Evolutionary conservation across 2,329 filamentous ascomycete species (phyloP), one percentile per base, ranked within the genome.

Genomic region (Clonostachys rosea): DNA sequence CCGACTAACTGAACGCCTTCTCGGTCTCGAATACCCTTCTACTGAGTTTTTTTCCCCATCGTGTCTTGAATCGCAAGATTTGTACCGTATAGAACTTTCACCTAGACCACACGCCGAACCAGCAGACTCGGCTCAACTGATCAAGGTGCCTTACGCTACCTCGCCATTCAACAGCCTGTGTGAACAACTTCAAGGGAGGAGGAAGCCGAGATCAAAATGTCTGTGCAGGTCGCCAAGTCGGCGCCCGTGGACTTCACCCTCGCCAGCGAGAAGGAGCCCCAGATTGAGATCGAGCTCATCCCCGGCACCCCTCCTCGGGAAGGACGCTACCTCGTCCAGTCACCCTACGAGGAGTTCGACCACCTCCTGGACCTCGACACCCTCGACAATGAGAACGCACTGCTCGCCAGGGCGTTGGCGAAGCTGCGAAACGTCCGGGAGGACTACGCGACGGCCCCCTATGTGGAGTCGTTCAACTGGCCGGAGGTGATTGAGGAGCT

Each of bases 381-480:
- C 4, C 73, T 95, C 7, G 76, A 87, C 51, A 67, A 67, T 0
- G 78, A 88, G 52, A 84, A 84, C 52, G 78, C 75, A 10, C 74
- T 95, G 45, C 74, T 96, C 46, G 85, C 90, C 6, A 76, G 81
- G 50, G 87, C 90, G 1, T 71, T 96, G 49, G 79, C 79, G 30
- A 69, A 71, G 13, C 73, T 96, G 54, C 73, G 71, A 49, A 80
- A 81, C 36, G 69, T 82, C 16, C 78, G 83, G 3, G 62, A 74
- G 8, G 84, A 91, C 61, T 96, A 95, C 67, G 88, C 90, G 48
- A 91, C 83, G 2, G 83, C 84, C 2, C 72, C 79, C 0, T 96
- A 95, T 65, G 65, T 73, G 5, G 77, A 84, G 3, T 83, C 83
- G 0, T 91, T 96, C 70, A 95, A 95, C 65, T 94, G 89, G 84